Base-by-base conservation (phyloP, 2,329 filamentous ascomycete genomes). In the Periconia sp. region DNA sequence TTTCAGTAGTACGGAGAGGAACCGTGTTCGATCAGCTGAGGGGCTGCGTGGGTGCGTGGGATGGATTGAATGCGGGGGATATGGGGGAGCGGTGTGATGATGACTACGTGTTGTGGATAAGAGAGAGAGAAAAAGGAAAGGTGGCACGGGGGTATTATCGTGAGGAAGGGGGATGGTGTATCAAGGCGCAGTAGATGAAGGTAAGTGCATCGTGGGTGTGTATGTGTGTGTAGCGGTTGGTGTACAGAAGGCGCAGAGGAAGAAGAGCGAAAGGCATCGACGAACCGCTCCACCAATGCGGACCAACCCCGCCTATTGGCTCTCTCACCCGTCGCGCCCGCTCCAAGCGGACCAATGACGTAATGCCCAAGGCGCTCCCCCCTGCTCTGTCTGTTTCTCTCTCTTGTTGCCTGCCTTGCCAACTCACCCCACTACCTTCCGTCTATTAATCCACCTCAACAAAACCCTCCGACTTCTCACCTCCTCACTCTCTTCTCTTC, bases 371-470 rank as follows among this genome's bases (percentile, higher is more conserved):
- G 49, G 54, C 55, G 41, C 37, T 47, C 57, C 53, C 57, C 49
- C 47, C 49, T 56, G 43, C 48, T 58, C 53, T 27, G 23, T 27
- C 5, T 27, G 23, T 3, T 27, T 50, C 41, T 53, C 54, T 51
- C n/a, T n/a, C n/a, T n/a, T n/a, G n/a, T n/a, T 49, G 52, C 59
- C 53, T 58, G 53, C 56, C 58, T 48, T 63, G 65, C 64, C 65
- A 68, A 56, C 64, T 60, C 60, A 66, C 54, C 53, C 55, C 59
- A 50, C 55, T 61, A 47, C 46, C 42, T 46, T 42, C 44, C 49
- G 56, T 64, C 63, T 66, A 62, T 64, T 66, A 62, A 59, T 53
- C 52, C 20, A 27, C 46, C 45, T 53, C 61, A 65, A 66, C 59
- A 61, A 60, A 63, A 53, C 56, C 53, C 41, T 47, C 31, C n/a